Evolutionary conservation across 2,329 filamentous ascomycete species (phyloP), one percentile per base, ranked within the genome.

Genomic region (Lecanicillium sp.): DNA sequence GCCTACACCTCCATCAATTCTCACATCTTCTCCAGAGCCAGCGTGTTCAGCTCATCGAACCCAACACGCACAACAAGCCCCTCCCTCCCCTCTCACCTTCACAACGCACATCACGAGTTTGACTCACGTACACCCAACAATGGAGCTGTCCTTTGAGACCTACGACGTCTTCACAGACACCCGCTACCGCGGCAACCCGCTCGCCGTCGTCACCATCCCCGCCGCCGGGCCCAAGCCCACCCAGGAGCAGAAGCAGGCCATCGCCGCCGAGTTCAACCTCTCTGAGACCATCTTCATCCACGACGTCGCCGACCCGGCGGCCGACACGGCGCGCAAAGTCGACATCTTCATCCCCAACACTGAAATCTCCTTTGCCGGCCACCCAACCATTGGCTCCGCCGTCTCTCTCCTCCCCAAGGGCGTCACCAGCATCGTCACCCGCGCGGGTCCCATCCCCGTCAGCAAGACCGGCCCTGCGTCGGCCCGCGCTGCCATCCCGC

Each of bases 401-500:
- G 64, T 69, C 51, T 69, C 68, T 44, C 63, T 75, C 13, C 60
- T 69, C 14, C 19, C 52, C 49, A 38, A 59, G 42, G 52, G 55
- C 44, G 57, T 70, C 40, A 46, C 58, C 33, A 64, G 61, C 7
- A 57, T 81, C 17, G 48, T 68, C 30, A 77, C 73, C 19, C 77
- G 74, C 45, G 73, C 77, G 12, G 77, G 78, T 4, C 65, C 68
- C 13, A 77, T 81, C 45, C 51, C 62, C 11, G 66, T 79, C 40
- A 47, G 48, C 43, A 37, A 44, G 41, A 51, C 49, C 20, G 44
- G 43, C 15, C 44, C 71, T 60, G 55, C 66, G 57, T 44, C 66
- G n/a, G 74, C 80, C 5, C 71, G 68, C 37, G 81, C 81, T 13
- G 60, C 59, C 4, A 80, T 89, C 45, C 82, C 84, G 25, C 80